Evolutionary conservation across 164 flowering plant genomes (phyloP).

Genomic region (Piper betle): DNA sequence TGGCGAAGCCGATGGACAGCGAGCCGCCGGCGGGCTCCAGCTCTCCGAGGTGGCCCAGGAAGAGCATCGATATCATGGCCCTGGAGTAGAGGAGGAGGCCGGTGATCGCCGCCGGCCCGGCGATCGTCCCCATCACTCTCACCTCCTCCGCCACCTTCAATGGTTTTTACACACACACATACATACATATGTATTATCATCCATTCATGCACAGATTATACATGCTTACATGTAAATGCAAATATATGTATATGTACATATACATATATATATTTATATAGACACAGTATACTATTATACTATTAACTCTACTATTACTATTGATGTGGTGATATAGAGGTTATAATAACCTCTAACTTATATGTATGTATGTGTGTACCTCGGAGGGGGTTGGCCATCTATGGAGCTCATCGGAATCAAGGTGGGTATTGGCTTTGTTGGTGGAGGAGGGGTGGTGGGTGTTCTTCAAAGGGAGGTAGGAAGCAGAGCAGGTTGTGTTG

Average conservation of each 20-base stretch:
- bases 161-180: conserved; percentile 3
- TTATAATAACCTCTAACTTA: no score
- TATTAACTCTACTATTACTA: no score
- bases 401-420: conserved; percentile 26
- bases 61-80: conserved; percentile 89
- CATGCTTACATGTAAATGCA: no score
- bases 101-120: conserved; percentile 70
- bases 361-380: conserved; percentile 24
- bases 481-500: conserved; percentile 30
- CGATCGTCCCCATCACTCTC: conserved; percentile 64
- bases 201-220: neutral
- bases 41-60: conserved; percentile 82
- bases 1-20: conserved; percentile 82
- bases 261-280: no score
- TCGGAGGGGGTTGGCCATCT: conserved; percentile 73
- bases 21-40: conserved; percentile 90
- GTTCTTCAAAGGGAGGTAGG: conserved; percentile 28
- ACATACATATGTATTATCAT: neutral
- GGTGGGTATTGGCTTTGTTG: conserved; percentile 24
- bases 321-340: neutral
- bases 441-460: conserved; percentile 22
- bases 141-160: conserved; percentile 63
- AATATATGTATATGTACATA: no score
- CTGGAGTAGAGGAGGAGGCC: conserved; percentile 71
- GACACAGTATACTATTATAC: no score